Percentiles rank a stretch among this genome's conserved stretches.
Conservation (phyloP, 208 protist species). For the Trypanosoma vivax region DNA sequence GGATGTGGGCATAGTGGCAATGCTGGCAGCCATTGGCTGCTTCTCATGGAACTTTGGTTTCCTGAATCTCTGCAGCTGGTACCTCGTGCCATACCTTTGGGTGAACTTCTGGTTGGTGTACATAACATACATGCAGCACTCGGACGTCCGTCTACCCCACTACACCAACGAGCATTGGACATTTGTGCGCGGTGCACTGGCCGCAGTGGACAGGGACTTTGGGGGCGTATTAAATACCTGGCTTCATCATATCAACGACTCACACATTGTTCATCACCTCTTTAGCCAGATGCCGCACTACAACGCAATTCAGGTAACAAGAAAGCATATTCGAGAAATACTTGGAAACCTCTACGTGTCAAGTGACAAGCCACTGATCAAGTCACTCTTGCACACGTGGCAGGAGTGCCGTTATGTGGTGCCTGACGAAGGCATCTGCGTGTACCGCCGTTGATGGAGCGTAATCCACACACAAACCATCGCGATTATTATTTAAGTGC, state of each 20-base stretch:
- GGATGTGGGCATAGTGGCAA: constrained; percentile 57
- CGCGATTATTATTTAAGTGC: no score
- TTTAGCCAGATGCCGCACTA: constrained; percentile 93
- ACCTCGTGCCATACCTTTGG: constrained; percentile 78
- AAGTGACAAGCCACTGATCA: constrained; percentile 40
- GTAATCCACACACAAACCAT: no score
- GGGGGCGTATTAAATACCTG: constrained; percentile 75
- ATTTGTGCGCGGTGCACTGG: constrained; percentile 89
- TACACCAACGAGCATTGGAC: constrained; percentile 88
- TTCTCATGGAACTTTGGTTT: constrained; percentile 45
- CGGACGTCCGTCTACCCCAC: constrained; percentile 87
- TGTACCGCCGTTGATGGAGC: constrained; percentile 33
- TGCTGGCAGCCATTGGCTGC: constrained; percentile 35
- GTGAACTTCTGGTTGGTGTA: constrained; percentile 89
- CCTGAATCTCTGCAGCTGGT: constrained; percentile 63
- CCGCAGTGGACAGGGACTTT: constrained; percentile 89
- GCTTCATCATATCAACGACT: constrained; percentile 92
- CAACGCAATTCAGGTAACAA: constrained; percentile 83
- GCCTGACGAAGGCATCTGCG: constrained; percentile 60
- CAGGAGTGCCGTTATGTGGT: constrained; percentile 76
- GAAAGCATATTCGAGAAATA: constrained; percentile 61
- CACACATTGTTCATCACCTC: constrained; percentile 93
- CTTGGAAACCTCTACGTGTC: constrained; percentile 66
- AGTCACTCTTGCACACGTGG: constrained; percentile 40
- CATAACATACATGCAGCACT: constrained; percentile 94